phyloP scores from a whole-genome alignment of 164 flowering plant genomes.

The Vitis riparia region DNA sequence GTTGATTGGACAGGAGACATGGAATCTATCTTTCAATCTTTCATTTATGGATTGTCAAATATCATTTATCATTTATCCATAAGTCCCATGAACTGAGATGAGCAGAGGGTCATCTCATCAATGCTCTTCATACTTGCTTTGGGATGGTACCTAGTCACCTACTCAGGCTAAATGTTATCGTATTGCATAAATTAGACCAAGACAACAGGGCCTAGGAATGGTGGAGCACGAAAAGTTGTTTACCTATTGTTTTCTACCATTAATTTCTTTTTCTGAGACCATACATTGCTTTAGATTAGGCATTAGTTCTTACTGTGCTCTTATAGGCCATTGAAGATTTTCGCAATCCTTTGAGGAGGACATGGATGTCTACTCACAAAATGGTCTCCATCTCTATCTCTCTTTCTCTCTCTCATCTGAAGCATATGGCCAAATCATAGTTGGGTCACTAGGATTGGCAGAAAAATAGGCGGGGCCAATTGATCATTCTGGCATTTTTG shows the following conservation, averaged over 20 bases:
- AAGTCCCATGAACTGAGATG: too few species aligned
- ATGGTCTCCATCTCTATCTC: neutral
- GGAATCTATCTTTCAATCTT: too few species aligned
- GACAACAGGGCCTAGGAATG: constrained; percentile 3
- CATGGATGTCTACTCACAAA: constrained; percentile 28
- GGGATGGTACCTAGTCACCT: neutral
- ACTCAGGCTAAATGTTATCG: neutral
- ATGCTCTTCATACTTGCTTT: neutral
- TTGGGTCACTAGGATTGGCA: too few species aligned
- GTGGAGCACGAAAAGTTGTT: neutral
- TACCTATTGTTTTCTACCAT: neutral
- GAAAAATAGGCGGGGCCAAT: too few species aligned
- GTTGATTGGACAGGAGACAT: too few species aligned
- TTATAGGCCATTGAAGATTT: constrained; percentile 21
- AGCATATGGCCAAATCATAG: too few species aligned
- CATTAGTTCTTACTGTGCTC: constrained; percentile 5
- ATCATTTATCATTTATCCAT: too few species aligned
- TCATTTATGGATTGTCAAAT: too few species aligned
- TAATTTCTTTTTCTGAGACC: neutral
- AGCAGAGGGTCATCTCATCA: neutral
- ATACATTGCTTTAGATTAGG: constrained; percentile 1
- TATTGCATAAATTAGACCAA: neutral
- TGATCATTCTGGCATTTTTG: too few species aligned
- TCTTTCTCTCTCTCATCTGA: too few species aligned
- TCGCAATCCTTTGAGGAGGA: constrained; percentile 17